Percentiles rank a stretch among this genome's conserved stretches.
These are phyloP conservation scores for Colletotrichum eremochloae DNA, from an alignment of 2,329 filamentous ascomycete species.

Conservation along the genomic window DNA sequence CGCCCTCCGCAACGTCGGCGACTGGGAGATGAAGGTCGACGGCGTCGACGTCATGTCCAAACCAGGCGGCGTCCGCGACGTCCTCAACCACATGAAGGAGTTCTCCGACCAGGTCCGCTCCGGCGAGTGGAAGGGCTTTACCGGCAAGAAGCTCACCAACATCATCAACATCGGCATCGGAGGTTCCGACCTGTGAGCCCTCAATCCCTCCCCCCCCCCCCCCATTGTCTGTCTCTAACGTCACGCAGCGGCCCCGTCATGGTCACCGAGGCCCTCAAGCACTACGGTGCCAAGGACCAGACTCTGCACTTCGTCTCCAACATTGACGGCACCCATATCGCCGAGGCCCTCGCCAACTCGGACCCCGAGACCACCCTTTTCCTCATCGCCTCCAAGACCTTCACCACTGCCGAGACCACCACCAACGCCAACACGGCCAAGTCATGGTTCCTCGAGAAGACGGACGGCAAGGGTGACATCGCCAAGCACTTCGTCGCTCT, in stretches of 20 bases:
- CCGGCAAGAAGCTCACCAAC: conserved; percentile 96
- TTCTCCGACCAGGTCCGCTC: conserved; percentile 96
- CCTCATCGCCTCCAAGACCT: conserved; percentile 98
- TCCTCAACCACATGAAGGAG: conserved; percentile 97
- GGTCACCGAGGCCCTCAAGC: conserved; percentile 97
- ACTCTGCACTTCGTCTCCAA: conserved; percentile 99
- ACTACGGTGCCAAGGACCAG: conserved; percentile 87
- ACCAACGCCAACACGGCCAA: conserved; percentile 99
- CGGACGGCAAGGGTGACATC: conserved; percentile 82
- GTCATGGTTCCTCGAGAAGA: conserved; percentile 92
- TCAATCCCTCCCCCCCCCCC: background rate
- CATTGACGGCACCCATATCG: conserved; percentile 98
- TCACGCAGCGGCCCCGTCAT: conserved; percentile 87
- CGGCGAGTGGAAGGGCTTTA: conserved; percentile 96
- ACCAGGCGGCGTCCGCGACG: conserved; percentile 88
- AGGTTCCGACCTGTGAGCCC: conserved; percentile 92
- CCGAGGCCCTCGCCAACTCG: conserved; percentile 88
- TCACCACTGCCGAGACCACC: conserved; percentile 96
- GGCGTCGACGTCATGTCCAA: conserved; percentile 93
- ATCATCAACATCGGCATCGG: conserved; percentile 99
- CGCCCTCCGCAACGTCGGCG: conserved; percentile 90
- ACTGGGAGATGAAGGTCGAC: conserved; percentile 86
- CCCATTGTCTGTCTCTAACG: conserved; percentile 32
- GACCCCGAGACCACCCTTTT: conserved; percentile 99
- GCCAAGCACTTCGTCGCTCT: conserved; percentile 99